Evolutionary conservation across 2,329 filamentous ascomycete genomes (phyloP).

Genomic region (Fusarium sp.): DNA sequence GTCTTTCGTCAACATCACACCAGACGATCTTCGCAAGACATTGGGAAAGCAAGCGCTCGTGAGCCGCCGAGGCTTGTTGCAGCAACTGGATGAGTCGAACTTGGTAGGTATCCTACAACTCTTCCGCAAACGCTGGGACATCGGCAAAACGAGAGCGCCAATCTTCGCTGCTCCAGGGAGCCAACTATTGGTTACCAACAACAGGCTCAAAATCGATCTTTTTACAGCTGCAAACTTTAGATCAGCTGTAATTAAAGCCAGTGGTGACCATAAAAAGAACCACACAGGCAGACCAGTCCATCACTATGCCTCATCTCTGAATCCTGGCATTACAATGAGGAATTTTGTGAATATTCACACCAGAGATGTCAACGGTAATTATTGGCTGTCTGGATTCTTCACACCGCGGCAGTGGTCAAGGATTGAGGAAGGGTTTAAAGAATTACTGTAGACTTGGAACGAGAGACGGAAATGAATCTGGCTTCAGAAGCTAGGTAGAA

Average conservation of each 20-base stretch:
- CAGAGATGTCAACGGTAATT: accelerated
- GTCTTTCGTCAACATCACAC: accelerated
- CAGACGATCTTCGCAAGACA: accelerated
- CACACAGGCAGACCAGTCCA: background rate
- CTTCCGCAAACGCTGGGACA: background rate
- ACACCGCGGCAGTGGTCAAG: background rate
- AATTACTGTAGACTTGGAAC: background rate
- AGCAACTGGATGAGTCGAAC: background rate
- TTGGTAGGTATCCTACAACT: background rate
- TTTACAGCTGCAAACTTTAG: background rate
- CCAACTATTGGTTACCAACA: background rate
- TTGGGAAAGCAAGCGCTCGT: background rate
- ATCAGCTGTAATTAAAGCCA: background rate
- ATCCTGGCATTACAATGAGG: accelerated
- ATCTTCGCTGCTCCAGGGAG: background rate
- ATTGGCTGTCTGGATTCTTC: background rate
- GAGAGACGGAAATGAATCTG: no score
- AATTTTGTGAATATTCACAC: background rate
- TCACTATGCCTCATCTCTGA: background rate
- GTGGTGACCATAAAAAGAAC: no score
- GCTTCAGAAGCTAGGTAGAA: no score
- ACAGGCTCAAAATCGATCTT: background rate
- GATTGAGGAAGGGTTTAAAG: background rate
- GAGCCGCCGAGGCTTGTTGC: background rate
- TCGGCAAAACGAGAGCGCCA: background rate